Base-by-base conservation (phyloP, 1,139 yeast genomes). In the Candida sanyaensis region DNA sequence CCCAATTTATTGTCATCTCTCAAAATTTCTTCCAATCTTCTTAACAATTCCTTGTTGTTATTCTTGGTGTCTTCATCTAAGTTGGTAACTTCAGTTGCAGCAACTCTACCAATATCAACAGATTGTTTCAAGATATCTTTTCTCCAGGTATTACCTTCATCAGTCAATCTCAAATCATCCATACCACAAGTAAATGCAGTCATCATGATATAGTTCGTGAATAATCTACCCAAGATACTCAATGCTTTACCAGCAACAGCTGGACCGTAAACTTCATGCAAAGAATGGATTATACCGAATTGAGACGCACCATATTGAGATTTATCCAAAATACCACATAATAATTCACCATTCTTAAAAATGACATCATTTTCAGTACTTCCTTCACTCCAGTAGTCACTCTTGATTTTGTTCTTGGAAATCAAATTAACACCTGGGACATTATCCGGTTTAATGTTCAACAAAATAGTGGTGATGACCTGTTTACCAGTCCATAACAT, bases 401-500 rank as follows among this genome's bases (percentile, higher is more conserved):
- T 85, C 74, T 93, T 93, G 64, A 95, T 81, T 75, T 95, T 95
- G 71, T 95, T 93, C 63, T 83, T 84, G 27, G 96, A 86, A 23
- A 68, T 69, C 63, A 93, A 76, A 65, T 93, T 93, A 57, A 95
- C 77, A 64, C 99, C 99, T 36, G 97, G 97, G 66, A 91, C 86
- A 54, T 82, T 82, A 13, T 80, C 75, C 4, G 99, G 98, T 56
- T 87, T 89, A 57, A 93, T 88, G 66, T 93, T 93, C 52, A 89
- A 75, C 60, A 88, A 68, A 41, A 93, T 84, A n/a, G 99, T 91
- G 24, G 96, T 83, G 55, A 93, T 91, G 43, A 95, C 81, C 74
- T 95, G 99, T 66, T 95, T 95, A 67, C 99, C 99, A n/a, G 99
- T 93, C 99, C 99, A 95, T 64, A 93, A 68, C 33, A 92, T 90